Conservation (phyloP, 106 monocot genomes). For the Posidonia australis region DNA sequence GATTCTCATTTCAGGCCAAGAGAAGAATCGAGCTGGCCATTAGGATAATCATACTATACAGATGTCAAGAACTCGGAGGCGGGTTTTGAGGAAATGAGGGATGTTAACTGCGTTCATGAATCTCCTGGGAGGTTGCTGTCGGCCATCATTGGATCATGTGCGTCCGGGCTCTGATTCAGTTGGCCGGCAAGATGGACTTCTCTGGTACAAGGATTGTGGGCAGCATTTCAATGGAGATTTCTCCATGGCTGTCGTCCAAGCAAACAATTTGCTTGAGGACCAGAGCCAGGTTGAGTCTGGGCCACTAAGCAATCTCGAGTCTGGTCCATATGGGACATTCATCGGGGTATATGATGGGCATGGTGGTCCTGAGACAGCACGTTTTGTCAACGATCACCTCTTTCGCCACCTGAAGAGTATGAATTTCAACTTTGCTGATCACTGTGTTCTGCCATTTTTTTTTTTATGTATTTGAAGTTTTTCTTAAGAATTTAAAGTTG, state of each 20-base stretch:
- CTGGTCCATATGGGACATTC: conserved; percentile 18
- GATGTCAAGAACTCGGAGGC: conserved; percentile 9
- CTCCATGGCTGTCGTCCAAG: conserved; percentile 24
- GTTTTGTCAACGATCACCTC: conserved; percentile 12
- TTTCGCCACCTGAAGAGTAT: conserved; percentile 14
- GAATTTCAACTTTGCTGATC: no score
- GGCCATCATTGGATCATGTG: conserved; percentile 6
- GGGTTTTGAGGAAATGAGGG: conserved; percentile 14
- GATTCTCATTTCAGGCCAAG: no score
- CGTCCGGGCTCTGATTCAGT: conserved; percentile 9
- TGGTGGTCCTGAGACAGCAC: conserved; percentile 17
- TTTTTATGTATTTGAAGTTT: no score
- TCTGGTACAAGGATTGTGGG: conserved; percentile 21
- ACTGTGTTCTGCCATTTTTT: no score
- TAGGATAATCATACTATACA: neutral
- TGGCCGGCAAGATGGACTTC: conserved; percentile 20
- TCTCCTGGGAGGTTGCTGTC: conserved; percentile 16
- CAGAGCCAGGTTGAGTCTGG: conserved; percentile 23
- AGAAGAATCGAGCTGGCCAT: neutral
- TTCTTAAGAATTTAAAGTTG: no score
- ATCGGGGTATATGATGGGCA: conserved; percentile 22
- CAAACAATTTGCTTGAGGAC: conserved; percentile 20
- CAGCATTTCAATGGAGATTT: conserved; percentile 9
- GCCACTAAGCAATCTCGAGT: no score
- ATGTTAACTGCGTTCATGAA: conserved; percentile 19